Evolutionary conservation across 2,329 filamentous ascomycete genomes (phyloP), one percentile per base, ranked within the genome.

Genomic region (Fusarium gaditjirri): DNA sequence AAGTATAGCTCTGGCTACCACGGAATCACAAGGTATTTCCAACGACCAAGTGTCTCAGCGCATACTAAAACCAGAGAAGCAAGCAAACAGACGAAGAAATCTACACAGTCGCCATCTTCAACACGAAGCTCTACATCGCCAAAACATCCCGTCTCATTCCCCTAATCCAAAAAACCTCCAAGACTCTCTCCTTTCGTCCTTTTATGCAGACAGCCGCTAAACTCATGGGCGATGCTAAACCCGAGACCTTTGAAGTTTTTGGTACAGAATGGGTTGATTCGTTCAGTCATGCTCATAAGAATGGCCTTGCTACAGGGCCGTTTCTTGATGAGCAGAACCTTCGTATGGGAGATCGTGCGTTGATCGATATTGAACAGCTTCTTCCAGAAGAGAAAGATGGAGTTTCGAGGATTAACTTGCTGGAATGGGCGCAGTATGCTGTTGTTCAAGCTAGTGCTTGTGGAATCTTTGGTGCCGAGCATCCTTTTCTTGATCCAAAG

Each of bases 101-200:
- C 10, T 80, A 76, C 29, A 78, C 77, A 0, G 55, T 80, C 23
- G 68, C 61, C 14, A 73, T 78, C 29, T 68, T 79, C 56, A 74
- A 71, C 52, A 70, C 75, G 8, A 79, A 79, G 21, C 68, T 80
- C 41, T 80, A 80, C 57, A 66, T 79, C 16, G 61, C 70, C 50
- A 74, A 76, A 27, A 74, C 77, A 2, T 65, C 59, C 8, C 77
- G 76, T 6, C 74, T 80, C 3, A 70, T 75, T 2, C 74, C 77
- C 4, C n/a, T 72, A 0, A 74, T 80, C 33, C 77, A 78, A 54
- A 76, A 65, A n/a, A 52, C 68, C 1, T 69, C 71, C 14, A 78
- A 76, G 25, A 75, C 73, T 0, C 50, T 80, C 0, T 76, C 76
- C 8, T 80, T 80, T 58, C 73, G 74, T 0, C 78, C 78, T 0